Evolutionary conservation across 2,329 filamentous ascomycete species (phyloP).

Genomic region (Fusarium globosum): DNA sequence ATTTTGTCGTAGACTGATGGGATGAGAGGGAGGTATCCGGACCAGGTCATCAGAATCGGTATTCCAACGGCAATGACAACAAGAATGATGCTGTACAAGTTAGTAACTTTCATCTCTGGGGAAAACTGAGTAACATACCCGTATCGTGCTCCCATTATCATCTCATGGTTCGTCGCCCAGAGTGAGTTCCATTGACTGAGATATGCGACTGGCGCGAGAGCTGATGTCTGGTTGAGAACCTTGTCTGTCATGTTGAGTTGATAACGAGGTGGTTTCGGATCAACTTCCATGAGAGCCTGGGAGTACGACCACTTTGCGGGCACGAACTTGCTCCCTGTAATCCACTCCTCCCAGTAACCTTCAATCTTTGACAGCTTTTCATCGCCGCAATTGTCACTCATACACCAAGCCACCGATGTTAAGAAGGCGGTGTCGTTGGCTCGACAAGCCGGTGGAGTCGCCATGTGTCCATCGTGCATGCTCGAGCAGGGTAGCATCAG

Average conservation of each 20-base stretch:
- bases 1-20: slow-evolving; percentile 12
- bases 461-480: neutral
- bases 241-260: slow-evolving; percentile 1
- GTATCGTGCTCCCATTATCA: slow-evolving; percentile 8
- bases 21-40: slow-evolving; percentile 3
- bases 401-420: slow-evolving; percentile 12
- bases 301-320: slow-evolving; percentile 12
- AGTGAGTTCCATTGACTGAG: slow-evolving; percentile 12
- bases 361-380: slow-evolving; percentile 10
- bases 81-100: neutral
- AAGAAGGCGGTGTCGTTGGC: slow-evolving; percentile 3
- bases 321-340: neutral
- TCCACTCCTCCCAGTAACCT: slow-evolving; percentile 2
- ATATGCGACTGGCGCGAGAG: neutral
- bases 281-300: neutral
- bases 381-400: neutral
- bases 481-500: neutral
- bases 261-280: neutral
- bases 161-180: neutral
- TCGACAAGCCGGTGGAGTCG: slow-evolving; percentile 1
- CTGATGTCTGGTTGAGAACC: neutral
- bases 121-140: neutral
- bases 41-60: slow-evolving; percentile 4
- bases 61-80: slow-evolving; percentile 2
- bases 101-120: neutral